Evolutionary conservation across 139 green algal species (phyloP).

Genomic region (Micromonas pusilla): DNA sequence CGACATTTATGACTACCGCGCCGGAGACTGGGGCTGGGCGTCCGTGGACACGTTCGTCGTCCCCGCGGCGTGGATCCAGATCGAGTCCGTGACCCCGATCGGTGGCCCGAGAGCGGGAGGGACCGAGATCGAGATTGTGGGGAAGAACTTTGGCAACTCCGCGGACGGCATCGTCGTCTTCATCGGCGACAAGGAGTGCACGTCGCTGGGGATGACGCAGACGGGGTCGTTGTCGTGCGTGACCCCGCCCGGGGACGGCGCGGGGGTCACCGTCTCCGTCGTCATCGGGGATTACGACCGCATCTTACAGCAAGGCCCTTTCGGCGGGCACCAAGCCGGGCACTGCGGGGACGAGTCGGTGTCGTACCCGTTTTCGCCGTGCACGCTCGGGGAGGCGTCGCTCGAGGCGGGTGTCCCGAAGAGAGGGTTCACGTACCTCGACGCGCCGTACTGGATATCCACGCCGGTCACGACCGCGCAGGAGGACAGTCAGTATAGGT

Average conservation of each 20-base stretch:
- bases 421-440: constrained; percentile 26
- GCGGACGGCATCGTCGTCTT: constrained; percentile 20
- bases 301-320: neutral
- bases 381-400: neutral
- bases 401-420: neutral
- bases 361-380: constrained; percentile 10
- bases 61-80: neutral
- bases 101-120: neutral
- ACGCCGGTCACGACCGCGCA: neutral
- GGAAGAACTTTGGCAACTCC: constrained; percentile 15
- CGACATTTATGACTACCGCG: constrained; percentile 26
- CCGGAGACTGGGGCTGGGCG: constrained; percentile 18
- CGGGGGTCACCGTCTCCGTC: constrained; percentile 22
- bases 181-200: constrained; percentile 27
- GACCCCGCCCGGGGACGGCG: constrained; percentile 8
- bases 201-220: neutral
- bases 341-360: constrained; percentile 14
- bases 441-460: neutral
- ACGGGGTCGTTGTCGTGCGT: constrained; percentile 11
- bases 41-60: constrained; percentile 27
- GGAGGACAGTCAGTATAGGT: constrained; percentile 20
- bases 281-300: constrained; percentile 26
- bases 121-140: constrained; percentile 2
- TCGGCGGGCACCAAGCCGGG: constrained; percentile 22
- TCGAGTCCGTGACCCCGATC: constrained; percentile 1